These are phyloP conservation scores for Cordyceps fumosorosea DNA, from an alignment of 2,329 filamentous ascomycete genomes.

Conservation along the genomic window DNA sequence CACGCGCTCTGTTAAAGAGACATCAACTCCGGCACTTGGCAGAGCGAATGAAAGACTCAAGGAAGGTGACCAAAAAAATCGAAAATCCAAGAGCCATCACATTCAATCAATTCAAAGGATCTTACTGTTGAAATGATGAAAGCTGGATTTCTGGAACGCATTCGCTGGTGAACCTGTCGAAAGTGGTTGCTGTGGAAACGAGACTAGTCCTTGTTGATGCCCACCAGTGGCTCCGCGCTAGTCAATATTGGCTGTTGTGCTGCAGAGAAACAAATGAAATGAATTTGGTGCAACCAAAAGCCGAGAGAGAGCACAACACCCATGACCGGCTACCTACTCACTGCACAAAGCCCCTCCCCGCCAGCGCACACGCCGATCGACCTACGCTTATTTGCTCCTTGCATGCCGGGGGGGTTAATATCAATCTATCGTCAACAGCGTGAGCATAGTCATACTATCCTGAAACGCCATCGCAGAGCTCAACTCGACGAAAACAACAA, in stretches of 20 bases:
- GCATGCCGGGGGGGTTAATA: conserved; percentile 1
- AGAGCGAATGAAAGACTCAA: too few relatives aligned
- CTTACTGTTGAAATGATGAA: too few relatives aligned
- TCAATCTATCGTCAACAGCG: background rate
- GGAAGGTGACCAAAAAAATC: background rate
- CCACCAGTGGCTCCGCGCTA: background rate
- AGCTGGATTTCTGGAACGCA: too few relatives aligned
- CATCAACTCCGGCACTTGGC: too few relatives aligned
- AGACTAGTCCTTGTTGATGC: conserved; percentile 9
- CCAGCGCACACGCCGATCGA: conserved; percentile 11
- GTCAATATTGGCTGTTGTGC: conserved; percentile 1
- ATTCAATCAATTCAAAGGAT: background rate
- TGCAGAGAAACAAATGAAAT: background rate
- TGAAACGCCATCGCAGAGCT: background rate
- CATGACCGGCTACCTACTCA: background rate
- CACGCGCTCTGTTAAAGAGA: too few relatives aligned
- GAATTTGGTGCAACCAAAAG: background rate
- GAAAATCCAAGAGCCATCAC: background rate
- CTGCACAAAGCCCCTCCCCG: conserved; percentile 10
- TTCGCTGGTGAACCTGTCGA: background rate
- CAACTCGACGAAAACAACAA: background rate
- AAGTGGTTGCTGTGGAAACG: conserved; percentile 10
- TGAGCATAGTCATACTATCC: conserved; percentile 2
- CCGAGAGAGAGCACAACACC: conserved; percentile 5
- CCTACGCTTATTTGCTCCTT: conserved; percentile 3